Percentiles rank a stretch among this genome's conserved stretches.
These are phyloP conservation scores for Sesbania bispinosa DNA, from an alignment of 306 rosid genomes.

Conservation along the genomic window DNA sequence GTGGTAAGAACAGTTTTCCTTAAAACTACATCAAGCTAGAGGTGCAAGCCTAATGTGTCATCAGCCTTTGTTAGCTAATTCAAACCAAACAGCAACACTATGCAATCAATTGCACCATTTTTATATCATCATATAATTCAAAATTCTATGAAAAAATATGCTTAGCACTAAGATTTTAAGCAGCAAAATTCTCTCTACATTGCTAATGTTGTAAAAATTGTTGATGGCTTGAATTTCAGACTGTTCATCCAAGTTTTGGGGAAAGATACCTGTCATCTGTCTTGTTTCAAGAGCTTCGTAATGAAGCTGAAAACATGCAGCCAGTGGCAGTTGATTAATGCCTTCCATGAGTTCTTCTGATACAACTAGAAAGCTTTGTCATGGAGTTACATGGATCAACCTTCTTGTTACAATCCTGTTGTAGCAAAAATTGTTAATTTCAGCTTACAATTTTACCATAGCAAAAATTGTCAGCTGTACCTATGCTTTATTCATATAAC, in stretches of 20 bases:
- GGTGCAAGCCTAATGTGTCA: background rate
- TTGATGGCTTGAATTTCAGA: conserved; percentile 50
- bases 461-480: background rate
- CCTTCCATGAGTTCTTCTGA: background rate
- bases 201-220: conserved; percentile 5
- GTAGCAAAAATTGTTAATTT: background rate
- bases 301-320: conserved; percentile 92
- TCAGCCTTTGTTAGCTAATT: background rate
- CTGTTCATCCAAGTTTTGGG: conserved; percentile 93
- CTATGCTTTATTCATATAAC: background rate
- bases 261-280: conserved; percentile 94
- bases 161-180: background rate
- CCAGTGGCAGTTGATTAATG: conserved; percentile 84
- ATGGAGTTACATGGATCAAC: conserved; percentile 26
- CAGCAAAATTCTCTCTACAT: background rate
- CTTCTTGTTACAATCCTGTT: conserved; percentile 13
- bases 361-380: background rate
- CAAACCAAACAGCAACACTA: background rate
- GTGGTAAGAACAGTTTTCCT: conserved; percentile 58
- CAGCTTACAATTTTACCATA: background rate
- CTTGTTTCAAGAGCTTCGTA: conserved; percentile 73
- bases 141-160: background rate
- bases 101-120: background rate
- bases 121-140: background rate
- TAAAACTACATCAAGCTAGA: background rate